phyloP scores from a whole-genome alignment of 2,329 filamentous ascomycete species.

The Polychaeton citri region DNA sequence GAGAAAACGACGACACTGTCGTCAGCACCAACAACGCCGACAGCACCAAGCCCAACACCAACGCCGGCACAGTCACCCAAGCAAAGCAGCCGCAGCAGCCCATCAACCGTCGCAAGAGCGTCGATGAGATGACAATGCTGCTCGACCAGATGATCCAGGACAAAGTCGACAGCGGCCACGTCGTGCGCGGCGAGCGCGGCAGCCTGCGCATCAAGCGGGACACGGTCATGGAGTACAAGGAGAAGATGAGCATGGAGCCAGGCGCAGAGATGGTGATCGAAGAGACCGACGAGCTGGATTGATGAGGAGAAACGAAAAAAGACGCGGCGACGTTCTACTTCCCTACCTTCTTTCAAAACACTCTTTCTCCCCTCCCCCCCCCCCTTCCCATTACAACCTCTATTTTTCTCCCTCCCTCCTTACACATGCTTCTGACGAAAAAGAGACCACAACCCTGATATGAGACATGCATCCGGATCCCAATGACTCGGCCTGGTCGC shows the following conservation, averaged over 20 bases:
- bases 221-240: conserved; percentile 12
- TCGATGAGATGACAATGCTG: conserved; percentile 87
- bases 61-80: background rate
- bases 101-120: conserved; percentile 48
- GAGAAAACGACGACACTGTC: conserved; percentile 3
- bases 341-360: too few species aligned
- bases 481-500: too few species aligned
- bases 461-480: too few species aligned
- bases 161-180: conserved; percentile 61
- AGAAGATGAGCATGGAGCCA: background rate
- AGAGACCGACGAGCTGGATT: background rate
- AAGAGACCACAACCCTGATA: too few species aligned
- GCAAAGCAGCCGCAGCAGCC: conserved; percentile 2
- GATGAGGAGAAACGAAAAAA: too few species aligned
- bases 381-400: too few species aligned
- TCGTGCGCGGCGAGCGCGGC: conserved; percentile 53
- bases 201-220: conserved; percentile 41
- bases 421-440: too few species aligned
- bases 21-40: conserved; percentile 10
- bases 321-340: too few species aligned
- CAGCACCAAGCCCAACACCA: background rate
- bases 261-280: background rate
- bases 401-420: too few species aligned
- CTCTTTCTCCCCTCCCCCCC: too few species aligned
- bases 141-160: conserved; percentile 95